These are phyloP conservation scores for Leccinum longicurvipes DNA, from an alignment of 768 basidiomycete species.

Conservation along the genomic window DNA sequence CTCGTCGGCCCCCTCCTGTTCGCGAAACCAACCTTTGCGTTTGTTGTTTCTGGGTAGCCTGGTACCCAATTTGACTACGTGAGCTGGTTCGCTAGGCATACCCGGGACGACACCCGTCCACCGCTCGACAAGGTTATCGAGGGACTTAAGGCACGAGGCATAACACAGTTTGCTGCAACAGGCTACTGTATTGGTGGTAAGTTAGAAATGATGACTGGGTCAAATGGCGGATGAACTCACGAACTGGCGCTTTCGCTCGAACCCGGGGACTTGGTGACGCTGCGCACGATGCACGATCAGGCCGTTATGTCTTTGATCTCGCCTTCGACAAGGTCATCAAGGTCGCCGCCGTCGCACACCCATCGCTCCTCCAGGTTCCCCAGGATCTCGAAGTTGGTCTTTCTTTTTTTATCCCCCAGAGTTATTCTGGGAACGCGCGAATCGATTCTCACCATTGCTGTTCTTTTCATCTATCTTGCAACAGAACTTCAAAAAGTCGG, in stretches of 20 bases:
- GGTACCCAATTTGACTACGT: slow-evolving; percentile 31
- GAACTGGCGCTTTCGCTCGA: too few relatives aligned
- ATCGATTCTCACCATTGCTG: too few relatives aligned
- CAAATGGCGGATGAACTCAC: slow-evolving; percentile 11
- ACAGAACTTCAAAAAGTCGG: too few relatives aligned
- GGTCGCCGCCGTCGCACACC: background rate
- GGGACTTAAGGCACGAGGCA: slow-evolving; percentile 55
- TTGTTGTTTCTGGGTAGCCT: slow-evolving; percentile 8
- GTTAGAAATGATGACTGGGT: slow-evolving; percentile 3
- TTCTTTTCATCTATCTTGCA: too few relatives aligned
- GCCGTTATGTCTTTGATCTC: background rate
- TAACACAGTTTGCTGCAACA: slow-evolving; percentile 54
- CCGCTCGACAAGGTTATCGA: too few relatives aligned
- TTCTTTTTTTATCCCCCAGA: too few relatives aligned
- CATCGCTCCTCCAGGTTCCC: background rate
- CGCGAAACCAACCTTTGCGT: background rate
- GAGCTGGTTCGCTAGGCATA: slow-evolving; percentile 42
- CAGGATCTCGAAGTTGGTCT: background rate
- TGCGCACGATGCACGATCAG: too few relatives aligned
- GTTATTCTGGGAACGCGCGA: too few relatives aligned
- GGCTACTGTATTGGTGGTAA: slow-evolving; percentile 71
- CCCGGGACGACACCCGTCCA: slow-evolving; percentile 38
- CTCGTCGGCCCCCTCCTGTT: background rate
- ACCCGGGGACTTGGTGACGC: too few relatives aligned
- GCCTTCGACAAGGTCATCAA: background rate